Base-by-base conservation (phyloP, 345 rosid species). In the Hevea brasiliensis region DNA sequence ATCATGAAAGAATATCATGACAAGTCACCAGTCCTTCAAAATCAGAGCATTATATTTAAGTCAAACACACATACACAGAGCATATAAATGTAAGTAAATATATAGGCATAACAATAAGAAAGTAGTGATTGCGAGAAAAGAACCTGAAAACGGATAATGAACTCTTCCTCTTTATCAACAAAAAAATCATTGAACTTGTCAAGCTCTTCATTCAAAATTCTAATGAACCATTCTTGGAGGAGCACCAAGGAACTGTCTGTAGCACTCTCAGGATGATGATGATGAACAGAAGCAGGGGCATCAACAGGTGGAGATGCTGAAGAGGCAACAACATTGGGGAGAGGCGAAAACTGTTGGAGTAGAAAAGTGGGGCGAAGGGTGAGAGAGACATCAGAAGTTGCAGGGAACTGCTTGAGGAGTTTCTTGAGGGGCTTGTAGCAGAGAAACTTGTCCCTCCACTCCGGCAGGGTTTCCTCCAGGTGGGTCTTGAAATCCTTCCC, bases 361-460 rank as follows among this genome's bases (percentile, higher is more conserved):
- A 45, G 81, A 35, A 55, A 67, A 55, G 50, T 55, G 27, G 73
- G 78, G 42, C 61, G 9, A 40, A 29, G 54, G 13, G 71, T 59
- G 53, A 62, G 67, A 48, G 74, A 67, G 35, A 54, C 48, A 21
- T 32, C 37, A 32, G 80, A 26, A 64, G 82, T 11, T 56, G 80
- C 35, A 61, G 91, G 89, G 78, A 85, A 71, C 59, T 84, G 76
- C 76, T 93, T 90, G 76, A 91, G 91, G 79, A 93, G 91, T 77
- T 90, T 89, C 78, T 93, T 93, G 67, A 93, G 83, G 74, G 92
- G 97, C 67, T 93, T 91, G 82, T 93, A 93, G 79, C 94, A 87
- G 60, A 93, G 96, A 83, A 93, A 91, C 85, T 93, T 93, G 84
- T 91, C 98, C 77, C 97, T 87, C 98, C 97, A 93, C 80, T 85